A percentile compares a stretch with the other conserved stretches of the same genome.
Evolutionary conservation across 139 green algal species (phyloP).

Genomic region (Tetratostichococcus sp.): DNA sequence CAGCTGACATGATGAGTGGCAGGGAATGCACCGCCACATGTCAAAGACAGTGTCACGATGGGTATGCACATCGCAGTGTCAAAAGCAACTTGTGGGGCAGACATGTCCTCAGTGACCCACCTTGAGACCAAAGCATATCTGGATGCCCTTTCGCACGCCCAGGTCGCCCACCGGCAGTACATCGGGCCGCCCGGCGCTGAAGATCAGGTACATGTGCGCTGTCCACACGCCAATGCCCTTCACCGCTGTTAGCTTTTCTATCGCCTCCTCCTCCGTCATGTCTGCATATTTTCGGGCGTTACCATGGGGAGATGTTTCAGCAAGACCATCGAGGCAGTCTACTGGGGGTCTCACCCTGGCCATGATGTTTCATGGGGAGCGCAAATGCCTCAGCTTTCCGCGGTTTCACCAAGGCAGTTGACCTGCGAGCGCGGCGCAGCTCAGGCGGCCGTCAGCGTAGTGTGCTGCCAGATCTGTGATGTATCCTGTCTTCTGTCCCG

Average conservation of each 20-base stretch:
- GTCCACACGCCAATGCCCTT: conserved; percentile 37
- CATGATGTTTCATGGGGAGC: no score
- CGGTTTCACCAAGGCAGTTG: not conserved
- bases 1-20: not conserved
- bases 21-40: no score
- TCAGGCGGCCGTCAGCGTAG: conserved; percentile 33
- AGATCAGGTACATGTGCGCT: conserved; percentile 44
- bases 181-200: conserved; percentile 46
- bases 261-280: conserved; percentile 23
- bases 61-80: no score
- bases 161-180: conserved; percentile 58
- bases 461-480: conserved; percentile 31
- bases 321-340: no score
- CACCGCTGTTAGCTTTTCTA: conserved; percentile 25
- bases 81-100: no score
- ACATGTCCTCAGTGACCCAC: not conserved
- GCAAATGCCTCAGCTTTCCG: no score
- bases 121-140: conserved; percentile 30
- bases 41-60: not conserved
- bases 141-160: conserved; percentile 48
- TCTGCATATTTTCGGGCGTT: no score
- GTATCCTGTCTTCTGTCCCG: conserved; percentile 33
- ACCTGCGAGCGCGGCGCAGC: conserved; percentile 27
- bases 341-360: no score
- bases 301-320: no score